Evolutionary conservation across 1,139 yeast species (phyloP).

Genomic region (Kluyveromyces sp.): DNA sequence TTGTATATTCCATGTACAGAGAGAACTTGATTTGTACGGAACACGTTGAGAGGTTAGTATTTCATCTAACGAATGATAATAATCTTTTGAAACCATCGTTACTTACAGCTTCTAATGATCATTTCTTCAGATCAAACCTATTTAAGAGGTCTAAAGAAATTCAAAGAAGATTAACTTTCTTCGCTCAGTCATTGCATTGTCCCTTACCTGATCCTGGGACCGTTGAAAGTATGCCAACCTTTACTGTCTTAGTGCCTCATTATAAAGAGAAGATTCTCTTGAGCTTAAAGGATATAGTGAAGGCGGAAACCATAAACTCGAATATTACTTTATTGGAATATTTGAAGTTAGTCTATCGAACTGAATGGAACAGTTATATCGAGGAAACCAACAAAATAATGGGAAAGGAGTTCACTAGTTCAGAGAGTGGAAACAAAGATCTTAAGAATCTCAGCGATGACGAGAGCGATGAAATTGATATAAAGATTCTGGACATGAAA

Average conservation of each 20-base stretch:
- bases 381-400: constrained; percentile 41
- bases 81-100: constrained; percentile 61
- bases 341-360: constrained; percentile 64
- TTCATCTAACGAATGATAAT: constrained; percentile 33
- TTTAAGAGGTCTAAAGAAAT: constrained; percentile 60
- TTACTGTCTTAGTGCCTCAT: constrained; percentile 67
- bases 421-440: not conserved
- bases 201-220: constrained; percentile 69
- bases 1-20: constrained; percentile 63
- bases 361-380: constrained; percentile 70
- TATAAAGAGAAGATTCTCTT: constrained; percentile 65
- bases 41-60: constrained; percentile 60
- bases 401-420: not conserved
- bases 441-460: not conserved
- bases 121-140: constrained; percentile 49
- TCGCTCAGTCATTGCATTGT: constrained; percentile 68
- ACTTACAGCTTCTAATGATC: constrained; percentile 64
- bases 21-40: constrained; percentile 64
- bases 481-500: not conserved
- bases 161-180: constrained; percentile 67
- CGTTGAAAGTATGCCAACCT: constrained; percentile 69
- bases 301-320: constrained; percentile 65
- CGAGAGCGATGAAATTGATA: not conserved
- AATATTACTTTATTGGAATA: constrained; percentile 66
- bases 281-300: constrained; percentile 60